Evolutionary conservation across 2,329 filamentous ascomycete genomes (phyloP).

Genomic region (Albifimbria verrucaria): DNA sequence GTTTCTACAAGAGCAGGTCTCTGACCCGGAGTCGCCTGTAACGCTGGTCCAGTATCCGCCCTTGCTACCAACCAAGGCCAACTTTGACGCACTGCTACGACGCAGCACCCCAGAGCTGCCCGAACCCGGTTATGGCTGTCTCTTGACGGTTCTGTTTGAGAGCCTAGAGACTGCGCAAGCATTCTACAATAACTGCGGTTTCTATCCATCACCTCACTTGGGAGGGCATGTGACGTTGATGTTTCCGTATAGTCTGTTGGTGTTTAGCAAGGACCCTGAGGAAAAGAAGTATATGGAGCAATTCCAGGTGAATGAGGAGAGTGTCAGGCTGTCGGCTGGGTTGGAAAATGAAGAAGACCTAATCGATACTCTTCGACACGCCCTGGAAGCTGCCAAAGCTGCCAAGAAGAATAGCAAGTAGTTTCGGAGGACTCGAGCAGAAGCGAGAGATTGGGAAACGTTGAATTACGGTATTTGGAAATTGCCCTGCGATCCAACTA

Average conservation of each 20-base stretch:
- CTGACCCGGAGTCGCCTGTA: conserved; percentile 31
- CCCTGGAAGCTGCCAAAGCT: conserved; percentile 22
- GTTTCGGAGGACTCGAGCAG: too few relatives aligned
- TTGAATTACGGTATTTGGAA: too few relatives aligned
- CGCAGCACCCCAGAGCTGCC: conserved; percentile 39
- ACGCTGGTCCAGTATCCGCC: conserved; percentile 41
- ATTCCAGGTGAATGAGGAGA: conserved; percentile 35
- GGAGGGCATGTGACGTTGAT: conserved; percentile 50
- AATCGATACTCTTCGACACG: conserved; percentile 33
- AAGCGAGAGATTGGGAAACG: too few relatives aligned
- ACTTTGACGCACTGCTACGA: conserved; percentile 34
- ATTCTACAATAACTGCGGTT: conserved; percentile 47
- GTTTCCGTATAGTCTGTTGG: conserved; percentile 43
- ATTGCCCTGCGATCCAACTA: too few relatives aligned
- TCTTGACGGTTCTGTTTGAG: conserved; percentile 49
- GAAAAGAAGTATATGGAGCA: conserved; percentile 32
- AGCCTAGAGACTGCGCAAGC: conserved; percentile 33
- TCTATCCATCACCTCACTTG: conserved; percentile 51
- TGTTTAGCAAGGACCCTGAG: conserved; percentile 36
- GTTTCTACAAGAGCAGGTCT: conserved; percentile 29
- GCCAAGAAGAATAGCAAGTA: conserved; percentile 3
- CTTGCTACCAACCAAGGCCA: conserved; percentile 25
- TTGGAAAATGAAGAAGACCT: conserved; percentile 41
- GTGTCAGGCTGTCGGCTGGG: conserved; percentile 45
- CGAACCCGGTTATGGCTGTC: conserved; percentile 51